Evolutionary conservation across 2,329 filamentous ascomycete species (phyloP).

Genomic region (Beauveria caledonica): DNA sequence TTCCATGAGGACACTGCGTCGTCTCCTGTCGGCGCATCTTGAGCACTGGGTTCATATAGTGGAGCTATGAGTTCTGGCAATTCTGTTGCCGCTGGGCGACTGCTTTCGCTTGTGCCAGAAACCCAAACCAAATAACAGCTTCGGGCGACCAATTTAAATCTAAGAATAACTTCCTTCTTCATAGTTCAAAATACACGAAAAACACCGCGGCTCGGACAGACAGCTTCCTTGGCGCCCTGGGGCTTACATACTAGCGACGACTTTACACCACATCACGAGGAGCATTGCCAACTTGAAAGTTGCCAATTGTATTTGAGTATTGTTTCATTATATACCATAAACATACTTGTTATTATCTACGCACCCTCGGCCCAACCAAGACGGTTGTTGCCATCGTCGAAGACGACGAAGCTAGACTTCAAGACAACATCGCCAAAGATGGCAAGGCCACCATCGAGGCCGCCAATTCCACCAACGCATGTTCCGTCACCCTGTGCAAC

Average conservation of each 20-base stretch:
- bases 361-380: conserved; percentile 26
- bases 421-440: conserved; percentile 57
- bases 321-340: neutral
- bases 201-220: too few species aligned
- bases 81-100: too few species aligned
- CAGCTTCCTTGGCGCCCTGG: neutral
- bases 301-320: too few species aligned
- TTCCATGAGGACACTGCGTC: too few species aligned
- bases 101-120: too few species aligned
- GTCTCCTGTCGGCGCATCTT: too few species aligned
- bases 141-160: too few species aligned
- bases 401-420: conserved; percentile 52
- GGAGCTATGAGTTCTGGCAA: too few species aligned
- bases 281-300: neutral
- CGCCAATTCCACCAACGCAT: conserved; percentile 63
- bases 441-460: conserved; percentile 35
- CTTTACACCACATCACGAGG: neutral
- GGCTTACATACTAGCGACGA: neutral
- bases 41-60: too few species aligned
- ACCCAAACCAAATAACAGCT: too few species aligned
- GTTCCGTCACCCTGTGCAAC: conserved; percentile 12
- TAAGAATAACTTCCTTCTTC: too few species aligned
- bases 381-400: conserved; percentile 45
- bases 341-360: neutral
- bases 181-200: too few species aligned